Percentiles rank a stretch among this genome's conserved stretches.
Conservation (phyloP, 768 basidiomycete genomes). For the Grammothele lineata region DNA sequence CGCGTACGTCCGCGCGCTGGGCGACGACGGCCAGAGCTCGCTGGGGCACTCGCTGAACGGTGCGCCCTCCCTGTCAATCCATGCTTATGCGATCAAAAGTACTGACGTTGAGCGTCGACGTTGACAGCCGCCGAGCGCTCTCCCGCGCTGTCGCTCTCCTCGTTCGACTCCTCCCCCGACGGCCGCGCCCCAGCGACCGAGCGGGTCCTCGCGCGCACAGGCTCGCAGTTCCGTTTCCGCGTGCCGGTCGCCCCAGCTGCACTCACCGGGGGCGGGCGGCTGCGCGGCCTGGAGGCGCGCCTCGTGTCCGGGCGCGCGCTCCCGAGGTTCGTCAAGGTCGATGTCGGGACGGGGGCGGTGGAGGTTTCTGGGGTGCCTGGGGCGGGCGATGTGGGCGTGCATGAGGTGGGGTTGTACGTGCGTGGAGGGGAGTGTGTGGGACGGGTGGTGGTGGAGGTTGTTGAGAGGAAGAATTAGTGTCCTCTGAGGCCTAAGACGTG, state of each 20-base stretch:
- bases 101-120: neutral
- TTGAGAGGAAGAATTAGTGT: conserved; percentile 30
- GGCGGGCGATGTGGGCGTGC: conserved; percentile 47
- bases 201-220: conserved; percentile 49
- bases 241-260: conserved; percentile 33
- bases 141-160: conserved; percentile 50
- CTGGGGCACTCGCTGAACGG: conserved; percentile 10
- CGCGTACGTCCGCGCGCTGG: conserved; percentile 67
- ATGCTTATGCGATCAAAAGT: conserved; percentile 16
- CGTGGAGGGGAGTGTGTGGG: conserved; percentile 48
- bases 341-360: conserved; percentile 42
- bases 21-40: conserved; percentile 39
- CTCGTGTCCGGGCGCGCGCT: conserved; percentile 48
- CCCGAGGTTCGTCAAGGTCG: conserved; percentile 53
- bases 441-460: conserved; percentile 54
- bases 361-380: conserved; percentile 55
- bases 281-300: conserved; percentile 37
- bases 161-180: conserved; percentile 47
- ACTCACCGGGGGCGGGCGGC: neutral
- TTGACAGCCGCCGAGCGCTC: conserved; percentile 20
- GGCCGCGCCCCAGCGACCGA: conserved; percentile 5
- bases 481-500: too few relatives aligned
- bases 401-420: conserved; percentile 52
- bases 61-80: conserved; percentile 25
- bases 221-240: conserved; percentile 57